phyloP scores from a whole-genome alignment of 164 flowering plant species.

The Warburgia ugandensis region DNA sequence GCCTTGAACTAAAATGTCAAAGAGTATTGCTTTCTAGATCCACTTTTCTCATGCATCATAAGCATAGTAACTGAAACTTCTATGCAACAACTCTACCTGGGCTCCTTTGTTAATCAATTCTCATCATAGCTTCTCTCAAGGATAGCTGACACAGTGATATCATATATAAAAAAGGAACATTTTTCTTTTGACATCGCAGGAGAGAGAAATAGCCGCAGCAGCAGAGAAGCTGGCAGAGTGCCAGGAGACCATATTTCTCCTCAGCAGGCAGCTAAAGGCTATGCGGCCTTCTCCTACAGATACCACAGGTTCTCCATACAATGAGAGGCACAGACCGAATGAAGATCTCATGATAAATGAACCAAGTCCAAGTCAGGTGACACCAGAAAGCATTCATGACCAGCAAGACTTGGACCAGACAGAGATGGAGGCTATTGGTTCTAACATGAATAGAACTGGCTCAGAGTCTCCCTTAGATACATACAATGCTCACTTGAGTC shows the following conservation, averaged over 20 bases:
- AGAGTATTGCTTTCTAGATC: no score
- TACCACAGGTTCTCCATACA: slow-evolving; percentile 32
- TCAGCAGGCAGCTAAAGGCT: slow-evolving; percentile 72
- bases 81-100: no score
- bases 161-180: no score
- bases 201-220: slow-evolving; percentile 69
- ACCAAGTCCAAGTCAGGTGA: slow-evolving; percentile 23
- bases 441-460: slow-evolving; percentile 21
- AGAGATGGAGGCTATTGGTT: slow-evolving; percentile 29
- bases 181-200: slow-evolving; percentile 34
- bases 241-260: slow-evolving; percentile 90
- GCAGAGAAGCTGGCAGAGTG: slow-evolving; percentile 94
- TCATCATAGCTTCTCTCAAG: no score
- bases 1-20: no score
- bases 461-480: slow-evolving; percentile 39
- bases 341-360: slow-evolving; percentile 38
- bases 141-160: no score
- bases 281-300: slow-evolving; percentile 61
- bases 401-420: slow-evolving; percentile 32
- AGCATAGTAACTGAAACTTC: no score
- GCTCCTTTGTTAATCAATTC: no score
- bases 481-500: slow-evolving; percentile 24
- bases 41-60: no score
- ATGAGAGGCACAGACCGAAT: slow-evolving; percentile 30
- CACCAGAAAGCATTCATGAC: slow-evolving; percentile 6